Evolutionary conservation across 805 yeast species (phyloP), one percentile per base, ranked within the genome.

Genomic region (Ogataea methylovora): DNA sequence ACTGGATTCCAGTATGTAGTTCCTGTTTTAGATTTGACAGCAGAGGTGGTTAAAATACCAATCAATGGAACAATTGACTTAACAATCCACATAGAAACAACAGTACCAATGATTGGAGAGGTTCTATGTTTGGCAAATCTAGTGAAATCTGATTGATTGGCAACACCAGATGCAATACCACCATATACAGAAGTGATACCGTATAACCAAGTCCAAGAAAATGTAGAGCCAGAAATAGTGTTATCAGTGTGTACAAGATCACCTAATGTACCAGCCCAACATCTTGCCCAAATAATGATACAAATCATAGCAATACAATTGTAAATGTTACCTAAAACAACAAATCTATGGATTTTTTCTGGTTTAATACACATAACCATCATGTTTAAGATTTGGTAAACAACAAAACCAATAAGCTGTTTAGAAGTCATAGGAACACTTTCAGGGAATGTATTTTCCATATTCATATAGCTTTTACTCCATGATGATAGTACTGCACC

Each of bases 31-130:
- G 52, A 54, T 18, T 54, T 40, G 19, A 67, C 53, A 3, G 73
- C 67, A 23, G 69, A 61, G 7, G 74, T 67, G 14, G 63, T 55
- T 24, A 70, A 36, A 17, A 69, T 42, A 18, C 76, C 75, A 46
- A 68, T 56, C 18, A 69, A 44, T 13, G 76, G 73, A 18, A 69
- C 63, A 17, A 46, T 30, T 7, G 60, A 56, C 8, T 72, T 72
- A 14, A 60, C 48, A 4, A 66, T 27, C 26, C 64, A 38, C 27
- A 61, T 51, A 1, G 69, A 49, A 14, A 60, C 33, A 11, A 56
- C 44, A 30, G 58, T 63, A 14, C 69, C 69, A 13, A 24, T 22
- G 10, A 32, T 29, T 14, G 37, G 33, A n/a, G 32, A 38, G 3
- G 4, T 13, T 7, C 14, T 8, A 14, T 37, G 27, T 10, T 38